Base-by-base conservation (phyloP, 257 asterid species). In the Solanum tarijense region DNA sequence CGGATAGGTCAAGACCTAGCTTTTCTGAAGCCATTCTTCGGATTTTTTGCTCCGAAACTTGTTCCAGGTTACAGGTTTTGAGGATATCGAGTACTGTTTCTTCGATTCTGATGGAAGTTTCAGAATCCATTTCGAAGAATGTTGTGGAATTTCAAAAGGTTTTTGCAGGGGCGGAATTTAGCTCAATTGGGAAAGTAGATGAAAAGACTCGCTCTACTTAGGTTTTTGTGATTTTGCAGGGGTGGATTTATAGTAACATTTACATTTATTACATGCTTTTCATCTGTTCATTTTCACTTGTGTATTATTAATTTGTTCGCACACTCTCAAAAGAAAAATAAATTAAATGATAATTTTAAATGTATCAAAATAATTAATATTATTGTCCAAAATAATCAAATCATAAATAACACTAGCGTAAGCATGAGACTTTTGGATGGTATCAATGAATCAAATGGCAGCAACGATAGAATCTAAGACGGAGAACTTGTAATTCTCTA, bases 21-120 rank as follows among this genome's bases (percentile, higher is more conserved):
- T 92, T 92, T 86, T 95, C 96, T 35, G 99, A 95, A 1, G 98
- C 98, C 72, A 94, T 69, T 83, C 94, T 93, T 20, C 99, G 94
- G 93, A 97, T 89, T 95, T 91, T 91, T 91, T n/a, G 93, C 92
- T 97, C 99, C 20, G 99, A 94, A 5, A 90, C 89, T 83, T 96
- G 96, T 83, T 97, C 98, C 96, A 97, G 91, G 91, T 95, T 91
- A 5, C 96, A 93, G 84, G 88, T 88, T 83, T 89, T 91, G 21
- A 97, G 93, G 84, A 97, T 94, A 72, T 92, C 95, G 83, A 93
- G 14, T 0, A 97, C 98, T 29, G 99, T 90, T 87, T 95, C 95
- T 87, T 92, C 89, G 90, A 95, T 91, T 89, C 76, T 90, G 11
- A 68, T 89, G n/a, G 91, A 91, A 8, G 94, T 94, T 91, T 92